Conservation (phyloP, 176 grass and related monocot genomes). For the Musa schizocarpa region DNA sequence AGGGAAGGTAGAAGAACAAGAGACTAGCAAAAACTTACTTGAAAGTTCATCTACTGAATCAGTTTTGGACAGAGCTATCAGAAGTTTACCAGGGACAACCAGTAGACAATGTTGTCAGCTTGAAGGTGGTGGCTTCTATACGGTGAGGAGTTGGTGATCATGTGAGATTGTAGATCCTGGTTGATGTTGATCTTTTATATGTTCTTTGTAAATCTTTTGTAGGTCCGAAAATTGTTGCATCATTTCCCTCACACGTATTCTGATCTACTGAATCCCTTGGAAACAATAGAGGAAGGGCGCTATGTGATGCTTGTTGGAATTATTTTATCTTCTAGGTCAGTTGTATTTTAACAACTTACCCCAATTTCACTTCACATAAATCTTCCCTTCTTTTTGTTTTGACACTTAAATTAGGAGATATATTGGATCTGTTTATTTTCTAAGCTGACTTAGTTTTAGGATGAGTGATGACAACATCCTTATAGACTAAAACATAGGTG, state of each 20-base stretch:
- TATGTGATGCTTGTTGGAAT: conserved; percentile 81
- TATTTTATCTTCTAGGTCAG: conserved; percentile 79
- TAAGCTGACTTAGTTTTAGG: too few relatives aligned
- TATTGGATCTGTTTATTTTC: not conserved
- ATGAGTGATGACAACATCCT: too few relatives aligned
- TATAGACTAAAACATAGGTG: too few relatives aligned
- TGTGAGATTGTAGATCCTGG: conserved; percentile 11
- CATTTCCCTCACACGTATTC: conserved; percentile 93
- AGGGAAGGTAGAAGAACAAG: conserved; percentile 17
- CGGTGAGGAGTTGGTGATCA: conserved; percentile 33
- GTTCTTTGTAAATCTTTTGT: conserved; percentile 13
- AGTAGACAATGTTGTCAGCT: conserved; percentile 46
- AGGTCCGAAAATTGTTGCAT: conserved; percentile 87
- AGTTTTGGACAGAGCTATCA: conserved; percentile 58
- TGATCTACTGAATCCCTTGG: conserved; percentile 70
- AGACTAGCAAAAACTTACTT: conserved; percentile 16
- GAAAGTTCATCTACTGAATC: conserved; percentile 21
- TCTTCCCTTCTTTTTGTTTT: not conserved
- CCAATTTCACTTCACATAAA: not conserved
- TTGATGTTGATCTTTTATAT: not conserved
- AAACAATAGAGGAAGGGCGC: conserved; percentile 64
- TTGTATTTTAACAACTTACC: not conserved
- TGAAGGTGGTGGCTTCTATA: conserved; percentile 70
- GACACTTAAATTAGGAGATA: not conserved
- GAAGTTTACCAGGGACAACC: conserved; percentile 47